Percentiles rank a stretch among this genome's conserved stretches.
Evolutionary conservation across 371 early-diverging fungal genomes (phyloP).

Genomic region (Mortierella sp.): DNA sequence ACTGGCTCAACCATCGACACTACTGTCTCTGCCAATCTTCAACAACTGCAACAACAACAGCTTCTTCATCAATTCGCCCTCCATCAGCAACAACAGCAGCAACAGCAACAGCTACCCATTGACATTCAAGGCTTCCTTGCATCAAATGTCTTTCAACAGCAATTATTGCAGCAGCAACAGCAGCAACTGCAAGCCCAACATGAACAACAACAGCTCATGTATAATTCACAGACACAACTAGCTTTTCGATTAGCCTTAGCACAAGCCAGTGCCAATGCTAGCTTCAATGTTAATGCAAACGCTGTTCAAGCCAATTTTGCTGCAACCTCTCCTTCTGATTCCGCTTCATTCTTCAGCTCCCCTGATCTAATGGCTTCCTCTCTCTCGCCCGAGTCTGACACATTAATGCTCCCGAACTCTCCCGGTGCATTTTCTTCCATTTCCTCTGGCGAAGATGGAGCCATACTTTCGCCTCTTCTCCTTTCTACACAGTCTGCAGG

Average conservation of each 20-base stretch:
- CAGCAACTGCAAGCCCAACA: constrained; percentile 49
- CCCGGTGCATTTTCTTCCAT: constrained; percentile 40
- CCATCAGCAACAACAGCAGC: constrained; percentile 42
- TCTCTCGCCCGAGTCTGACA: constrained; percentile 44
- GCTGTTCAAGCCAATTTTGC: constrained; percentile 14
- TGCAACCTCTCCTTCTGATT: constrained; percentile 42
- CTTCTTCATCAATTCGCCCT: constrained; percentile 30
- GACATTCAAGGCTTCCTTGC: constrained; percentile 43
- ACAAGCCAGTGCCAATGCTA: constrained; percentile 32
- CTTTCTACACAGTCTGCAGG: constrained; percentile 21
- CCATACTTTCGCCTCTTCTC: constrained; percentile 41
- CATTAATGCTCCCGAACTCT: constrained; percentile 50
- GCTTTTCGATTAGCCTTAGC: constrained; percentile 50
- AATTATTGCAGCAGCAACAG: constrained; percentile 41
- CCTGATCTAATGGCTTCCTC: constrained; percentile 52
- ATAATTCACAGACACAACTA: constrained; percentile 47
- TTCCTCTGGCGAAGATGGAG: constrained; percentile 37
- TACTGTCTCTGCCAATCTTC: constrained; percentile 16
- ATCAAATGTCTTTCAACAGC: constrained; percentile 44
- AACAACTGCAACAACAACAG: constrained; percentile 49
- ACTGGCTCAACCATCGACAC: constrained; percentile 35
- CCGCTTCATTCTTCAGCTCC: constrained; percentile 45
- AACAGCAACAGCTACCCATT: constrained; percentile 31
- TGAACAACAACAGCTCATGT: constrained; percentile 44
- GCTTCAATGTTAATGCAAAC: constrained; percentile 8